phyloP scores from a whole-genome alignment of 1,139 yeast species.

The Saccharomyces hybrid region DNA sequence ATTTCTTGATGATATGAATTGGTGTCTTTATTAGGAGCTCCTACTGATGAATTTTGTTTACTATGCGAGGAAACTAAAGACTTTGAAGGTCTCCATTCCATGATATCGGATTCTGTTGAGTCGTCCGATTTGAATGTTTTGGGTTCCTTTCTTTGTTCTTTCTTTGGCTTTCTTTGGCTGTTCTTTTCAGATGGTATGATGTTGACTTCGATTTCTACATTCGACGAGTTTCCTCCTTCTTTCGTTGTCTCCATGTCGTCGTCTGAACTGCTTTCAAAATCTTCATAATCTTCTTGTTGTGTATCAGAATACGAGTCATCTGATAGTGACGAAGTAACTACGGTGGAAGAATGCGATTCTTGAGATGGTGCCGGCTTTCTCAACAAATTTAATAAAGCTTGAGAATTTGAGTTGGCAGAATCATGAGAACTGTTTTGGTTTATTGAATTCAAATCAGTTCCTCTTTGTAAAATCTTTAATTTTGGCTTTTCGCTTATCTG shows the following conservation, averaged over 20 bases:
- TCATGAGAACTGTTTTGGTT: background rate
- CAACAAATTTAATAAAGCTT: background rate
- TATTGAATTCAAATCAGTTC: conserved; percentile 20
- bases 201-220: background rate
- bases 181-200: background rate
- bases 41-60: background rate
- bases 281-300: conserved; percentile 14
- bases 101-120: background rate
- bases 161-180: background rate
- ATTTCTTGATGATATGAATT: background rate
- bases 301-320: conserved; percentile 8
- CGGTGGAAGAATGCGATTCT: conserved; percentile 9
- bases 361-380: conserved; percentile 7
- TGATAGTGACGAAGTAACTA: conserved; percentile 12
- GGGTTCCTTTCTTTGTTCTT: background rate
- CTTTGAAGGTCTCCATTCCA: background rate
- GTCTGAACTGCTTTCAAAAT: conserved; percentile 19
- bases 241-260: conserved; percentile 6
- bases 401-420: background rate
- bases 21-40: background rate
- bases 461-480: conserved; percentile 31
- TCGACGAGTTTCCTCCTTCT: conserved; percentile 3
- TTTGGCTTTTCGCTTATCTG: conserved; percentile 20
- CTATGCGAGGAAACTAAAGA: background rate
- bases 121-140: background rate